Conservation (phyloP, 2,329 filamentous ascomycete species). For the Rutstroemia sp. region DNA sequence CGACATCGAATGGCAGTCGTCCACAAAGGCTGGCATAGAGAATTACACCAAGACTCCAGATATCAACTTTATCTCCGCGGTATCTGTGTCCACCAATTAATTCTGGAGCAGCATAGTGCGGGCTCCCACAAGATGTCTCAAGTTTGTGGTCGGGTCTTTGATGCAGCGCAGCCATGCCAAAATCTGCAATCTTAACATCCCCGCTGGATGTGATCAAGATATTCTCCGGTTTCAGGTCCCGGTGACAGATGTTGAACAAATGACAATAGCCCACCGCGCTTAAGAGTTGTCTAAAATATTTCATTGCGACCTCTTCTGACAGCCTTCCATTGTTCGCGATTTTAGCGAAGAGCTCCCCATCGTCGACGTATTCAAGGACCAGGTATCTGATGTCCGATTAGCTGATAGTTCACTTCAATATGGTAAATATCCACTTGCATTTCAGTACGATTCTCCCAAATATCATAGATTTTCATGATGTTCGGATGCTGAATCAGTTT, state of each 20-base stretch:
- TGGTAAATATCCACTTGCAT: slow-evolving; percentile 52
- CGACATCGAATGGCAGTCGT: slow-evolving; percentile 70
- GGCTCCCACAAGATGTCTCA: slow-evolving; percentile 87
- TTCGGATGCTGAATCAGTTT: slow-evolving; percentile 93
- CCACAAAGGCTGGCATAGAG: slow-evolving; percentile 83
- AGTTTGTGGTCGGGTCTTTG: slow-evolving; percentile 74
- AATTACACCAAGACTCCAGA: slow-evolving; percentile 91
- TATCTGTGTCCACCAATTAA: slow-evolving; percentile 73
- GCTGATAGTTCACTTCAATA: slow-evolving; percentile 19
- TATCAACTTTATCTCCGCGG: slow-evolving; percentile 77
- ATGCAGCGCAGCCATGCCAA: slow-evolving; percentile 90
- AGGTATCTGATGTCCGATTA: slow-evolving; percentile 60
- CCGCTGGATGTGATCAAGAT: slow-evolving; percentile 73
- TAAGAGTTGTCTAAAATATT: slow-evolving; percentile 88
- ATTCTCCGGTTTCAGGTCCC: slow-evolving; percentile 95
- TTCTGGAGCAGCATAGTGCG: slow-evolving; percentile 93
- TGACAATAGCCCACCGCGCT: slow-evolving; percentile 90
- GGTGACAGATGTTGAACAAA: slow-evolving; percentile 89
- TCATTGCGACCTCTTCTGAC: slow-evolving; percentile 71
- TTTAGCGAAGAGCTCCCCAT: slow-evolving; percentile 66
- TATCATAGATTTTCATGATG: slow-evolving; percentile 89
- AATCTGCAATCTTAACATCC: slow-evolving; percentile 90
- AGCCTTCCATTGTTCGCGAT: slow-evolving; percentile 70
- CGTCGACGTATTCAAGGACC: slow-evolving; percentile 85
- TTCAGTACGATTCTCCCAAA: slow-evolving; percentile 95